Evolutionary conservation across 2,329 filamentous ascomycete species (phyloP).

Genomic region (Blastomyces gilchristii): DNA sequence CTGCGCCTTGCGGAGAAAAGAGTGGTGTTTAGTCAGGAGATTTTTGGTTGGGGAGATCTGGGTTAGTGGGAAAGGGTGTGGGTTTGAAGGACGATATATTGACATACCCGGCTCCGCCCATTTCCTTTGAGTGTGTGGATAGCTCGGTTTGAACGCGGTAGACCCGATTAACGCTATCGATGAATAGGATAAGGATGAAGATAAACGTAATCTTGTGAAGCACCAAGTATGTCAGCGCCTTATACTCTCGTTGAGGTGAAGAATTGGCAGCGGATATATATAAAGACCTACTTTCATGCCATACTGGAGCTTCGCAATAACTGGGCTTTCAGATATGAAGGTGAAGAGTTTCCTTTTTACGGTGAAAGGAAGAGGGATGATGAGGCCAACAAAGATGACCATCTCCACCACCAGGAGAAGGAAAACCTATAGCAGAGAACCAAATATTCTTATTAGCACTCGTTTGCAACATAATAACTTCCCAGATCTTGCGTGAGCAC

Average conservation of each 20-base stretch:
- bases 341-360: slow-evolving; percentile 80
- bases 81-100: not conserved
- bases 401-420: slow-evolving; percentile 42
- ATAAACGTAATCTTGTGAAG: slow-evolving; percentile 74
- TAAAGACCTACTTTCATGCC: slow-evolving; percentile 61
- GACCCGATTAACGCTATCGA: slow-evolving; percentile 92
- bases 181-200: slow-evolving; percentile 95
- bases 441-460: not conserved
- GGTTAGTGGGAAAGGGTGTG: slow-evolving; percentile 13
- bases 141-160: slow-evolving; percentile 94
- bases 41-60: not conserved
- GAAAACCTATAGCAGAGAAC: slow-evolving; percentile 34
- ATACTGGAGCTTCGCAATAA: slow-evolving; percentile 89
- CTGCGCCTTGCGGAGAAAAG: slow-evolving; percentile 32
- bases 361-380: slow-evolving; percentile 77
- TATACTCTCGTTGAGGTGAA: not conserved
- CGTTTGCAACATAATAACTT: not conserved
- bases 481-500: not conserved
- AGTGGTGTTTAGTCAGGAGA: slow-evolving; percentile 9
- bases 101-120: slow-evolving; percentile 42
- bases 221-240: slow-evolving; percentile 11
- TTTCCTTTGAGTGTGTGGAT: slow-evolving; percentile 56
- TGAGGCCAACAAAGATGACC: slow-evolving; percentile 40
- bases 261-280: not conserved
- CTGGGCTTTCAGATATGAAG: slow-evolving; percentile 83